Base-by-base conservation (phyloP, 176 grass and related monocot species). In the Eleusine coracana region DNA sequence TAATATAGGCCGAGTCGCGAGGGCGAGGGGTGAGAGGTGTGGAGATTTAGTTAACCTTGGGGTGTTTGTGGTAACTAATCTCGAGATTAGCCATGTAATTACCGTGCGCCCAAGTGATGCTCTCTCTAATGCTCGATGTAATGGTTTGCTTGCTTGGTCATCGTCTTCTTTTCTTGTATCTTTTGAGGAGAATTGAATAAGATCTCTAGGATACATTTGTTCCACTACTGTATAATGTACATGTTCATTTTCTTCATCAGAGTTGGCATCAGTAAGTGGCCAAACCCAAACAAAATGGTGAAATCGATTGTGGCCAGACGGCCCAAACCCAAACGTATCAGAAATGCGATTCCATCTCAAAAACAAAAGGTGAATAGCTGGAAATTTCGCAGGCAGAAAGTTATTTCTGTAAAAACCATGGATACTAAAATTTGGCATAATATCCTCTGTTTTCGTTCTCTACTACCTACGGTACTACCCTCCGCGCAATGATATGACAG, bases 41-140 rank as follows among this genome's bases (percentile, higher is more conserved):
- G 73, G 74, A 68, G 73, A 83, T 51, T 71, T 75, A 21, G 83
- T 86, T 86, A 82, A 77, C 87, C 81, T 77, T 78, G 41, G 73
- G 59, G 74, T 82, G 66, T 48, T 73, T 61, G 73, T 61, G 73
- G 83, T 82, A 82, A 86, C 66, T 86, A 61, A 69, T 60, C 23
- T 51, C 40, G 73, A 68, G 74, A 62, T 75, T 83, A 86, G 73
- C 31, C 55, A 18, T 31, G 83, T 81, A 58, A 77, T 78, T 73
- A 67, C 66, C 72, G 38, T 81, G 21, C 40, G 60, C 79, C 88
- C 88, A 82, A 82, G 88, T 74, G 25, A 82, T 86, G 83, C 66
- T 73, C 48, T 68, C 76, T 82, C 72, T 83, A 62, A 61, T 85
- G 70, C 16, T 80, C 60, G 23, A 72, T 86, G 88, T 78, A 77